Evolutionary conservation across 352 stramenopile genomes (phyloP).

Genomic region (Globisporangium canariense): DNA sequence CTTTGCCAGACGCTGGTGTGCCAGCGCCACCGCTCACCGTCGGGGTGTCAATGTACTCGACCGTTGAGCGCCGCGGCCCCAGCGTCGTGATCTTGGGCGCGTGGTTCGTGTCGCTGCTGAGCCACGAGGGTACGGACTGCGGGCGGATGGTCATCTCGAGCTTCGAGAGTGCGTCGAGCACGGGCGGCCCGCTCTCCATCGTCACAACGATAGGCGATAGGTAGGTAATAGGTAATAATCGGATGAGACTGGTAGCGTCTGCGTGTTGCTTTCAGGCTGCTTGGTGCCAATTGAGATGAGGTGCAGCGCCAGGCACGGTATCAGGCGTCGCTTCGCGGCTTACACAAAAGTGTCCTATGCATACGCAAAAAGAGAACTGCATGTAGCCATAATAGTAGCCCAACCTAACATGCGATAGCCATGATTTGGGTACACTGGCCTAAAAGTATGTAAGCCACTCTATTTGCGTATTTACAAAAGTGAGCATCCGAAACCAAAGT

Average conservation of each 20-base stretch:
- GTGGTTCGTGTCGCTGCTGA: conserved; percentile 70
- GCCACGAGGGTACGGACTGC: conserved; percentile 70
- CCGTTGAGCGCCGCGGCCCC: conserved; percentile 42
- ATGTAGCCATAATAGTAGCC: too few relatives aligned
- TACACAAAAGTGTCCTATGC: too few relatives aligned
- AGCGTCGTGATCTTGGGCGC: conserved; percentile 56
- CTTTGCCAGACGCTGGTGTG: background rate
- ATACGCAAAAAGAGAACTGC: too few relatives aligned
- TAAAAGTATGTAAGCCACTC: too few relatives aligned
- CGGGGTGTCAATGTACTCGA: conserved; percentile 48
- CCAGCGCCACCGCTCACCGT: background rate
- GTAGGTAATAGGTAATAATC: too few relatives aligned
- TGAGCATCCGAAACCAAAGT: background rate
- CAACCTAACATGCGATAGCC: background rate
- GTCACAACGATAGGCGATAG: background rate
- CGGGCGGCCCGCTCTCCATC: conserved; percentile 27
- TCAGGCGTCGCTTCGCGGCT: too few relatives aligned
- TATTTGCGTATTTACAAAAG: background rate
- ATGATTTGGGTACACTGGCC: background rate
- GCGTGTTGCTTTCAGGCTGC: too few relatives aligned
- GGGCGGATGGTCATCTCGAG: conserved; percentile 68
- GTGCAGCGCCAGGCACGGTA: too few relatives aligned
- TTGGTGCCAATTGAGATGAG: too few relatives aligned
- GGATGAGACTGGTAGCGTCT: too few relatives aligned
- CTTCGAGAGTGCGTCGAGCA: conserved; percentile 59